These are phyloP conservation scores for Cymbopogon flexuosus DNA, from an alignment of 202 grass and related monocot species.

Conservation along the genomic window DNA sequence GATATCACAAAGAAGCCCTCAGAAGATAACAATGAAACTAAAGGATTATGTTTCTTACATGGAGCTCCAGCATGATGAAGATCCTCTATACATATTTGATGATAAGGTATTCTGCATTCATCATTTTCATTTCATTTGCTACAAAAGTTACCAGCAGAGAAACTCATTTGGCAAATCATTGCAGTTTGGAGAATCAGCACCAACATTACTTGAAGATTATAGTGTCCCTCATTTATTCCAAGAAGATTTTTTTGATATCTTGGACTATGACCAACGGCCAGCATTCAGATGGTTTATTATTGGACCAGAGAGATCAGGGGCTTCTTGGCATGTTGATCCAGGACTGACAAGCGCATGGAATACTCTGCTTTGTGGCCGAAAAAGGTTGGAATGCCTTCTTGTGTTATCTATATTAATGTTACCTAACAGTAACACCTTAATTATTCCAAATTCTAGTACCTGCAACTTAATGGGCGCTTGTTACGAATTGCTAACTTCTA, in stretches of 20 bases:
- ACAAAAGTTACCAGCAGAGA: background rate
- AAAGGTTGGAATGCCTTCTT: conserved; percentile 51
- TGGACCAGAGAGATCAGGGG: conserved; percentile 93
- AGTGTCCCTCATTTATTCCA: conserved; percentile 75
- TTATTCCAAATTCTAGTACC: background rate
- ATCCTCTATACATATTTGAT: conserved; percentile 96
- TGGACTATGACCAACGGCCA: conserved; percentile 75
- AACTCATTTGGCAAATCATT: conserved; percentile 31
- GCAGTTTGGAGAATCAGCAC: conserved; percentile 85
- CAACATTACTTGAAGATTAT: conserved; percentile 79
- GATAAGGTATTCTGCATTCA: conserved; percentile 53
- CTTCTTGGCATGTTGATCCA: conserved; percentile 99
- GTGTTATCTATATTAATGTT: background rate
- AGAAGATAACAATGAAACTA: conserved; percentile 89
- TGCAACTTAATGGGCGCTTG: background rate
- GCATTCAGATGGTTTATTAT: conserved; percentile 95
- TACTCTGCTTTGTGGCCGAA: conserved; percentile 84
- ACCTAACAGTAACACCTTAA: background rate
- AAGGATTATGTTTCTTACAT: conserved; percentile 95
- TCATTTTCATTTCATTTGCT: conserved; percentile 27
- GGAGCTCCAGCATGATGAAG: conserved; percentile 91
- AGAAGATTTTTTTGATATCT: conserved; percentile 82
- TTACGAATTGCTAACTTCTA: background rate
- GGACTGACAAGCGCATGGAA: conserved; percentile 94
- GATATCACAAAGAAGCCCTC: conserved; percentile 87